These are phyloP conservation scores for Discostella stelligeroides DNA, from an alignment of 108 stramenopile genomes.

Conservation along the genomic window DNA sequence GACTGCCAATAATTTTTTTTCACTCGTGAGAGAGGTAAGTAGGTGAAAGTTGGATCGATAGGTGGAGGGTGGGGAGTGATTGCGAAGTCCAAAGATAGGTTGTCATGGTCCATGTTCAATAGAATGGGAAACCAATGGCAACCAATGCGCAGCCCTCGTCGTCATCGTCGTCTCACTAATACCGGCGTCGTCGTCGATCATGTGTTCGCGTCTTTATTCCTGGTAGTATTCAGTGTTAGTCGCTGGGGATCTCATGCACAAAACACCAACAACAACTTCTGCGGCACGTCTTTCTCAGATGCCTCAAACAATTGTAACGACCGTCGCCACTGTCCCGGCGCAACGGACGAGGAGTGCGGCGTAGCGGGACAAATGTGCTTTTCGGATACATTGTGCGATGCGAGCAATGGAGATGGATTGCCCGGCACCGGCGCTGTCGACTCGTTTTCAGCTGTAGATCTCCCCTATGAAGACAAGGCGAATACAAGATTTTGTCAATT, in stretches of 20 bases:
- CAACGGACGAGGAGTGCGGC: conserved; percentile 35
- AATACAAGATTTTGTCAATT: conserved; percentile 23
- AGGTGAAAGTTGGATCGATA: no score
- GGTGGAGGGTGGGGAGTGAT: no score
- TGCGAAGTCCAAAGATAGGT: no score
- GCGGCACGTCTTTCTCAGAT: conserved; percentile 33
- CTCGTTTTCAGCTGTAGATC: conserved; percentile 1
- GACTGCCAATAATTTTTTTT: no score
- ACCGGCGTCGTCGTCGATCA: no score
- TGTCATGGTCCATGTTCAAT: no score
- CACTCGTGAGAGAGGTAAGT: no score
- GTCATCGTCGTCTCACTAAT: no score
- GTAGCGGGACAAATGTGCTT: conserved; percentile 13
- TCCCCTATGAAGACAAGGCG: conserved; percentile 1
- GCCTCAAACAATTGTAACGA: conserved; percentile 34
- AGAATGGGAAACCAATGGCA: no score
- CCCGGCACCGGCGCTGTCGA: neutral
- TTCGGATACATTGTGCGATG: neutral
- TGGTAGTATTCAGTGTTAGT: no score
- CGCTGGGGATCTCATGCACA: neutral
- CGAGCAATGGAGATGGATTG: neutral
- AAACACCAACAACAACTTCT: conserved; percentile 33
- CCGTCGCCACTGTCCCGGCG: conserved; percentile 33
- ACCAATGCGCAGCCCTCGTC: no score
- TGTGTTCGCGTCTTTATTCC: no score